Base-by-base conservation (phyloP, 2,329 filamentous ascomycete genomes). In the Sporothrix euskadiensis region DNA sequence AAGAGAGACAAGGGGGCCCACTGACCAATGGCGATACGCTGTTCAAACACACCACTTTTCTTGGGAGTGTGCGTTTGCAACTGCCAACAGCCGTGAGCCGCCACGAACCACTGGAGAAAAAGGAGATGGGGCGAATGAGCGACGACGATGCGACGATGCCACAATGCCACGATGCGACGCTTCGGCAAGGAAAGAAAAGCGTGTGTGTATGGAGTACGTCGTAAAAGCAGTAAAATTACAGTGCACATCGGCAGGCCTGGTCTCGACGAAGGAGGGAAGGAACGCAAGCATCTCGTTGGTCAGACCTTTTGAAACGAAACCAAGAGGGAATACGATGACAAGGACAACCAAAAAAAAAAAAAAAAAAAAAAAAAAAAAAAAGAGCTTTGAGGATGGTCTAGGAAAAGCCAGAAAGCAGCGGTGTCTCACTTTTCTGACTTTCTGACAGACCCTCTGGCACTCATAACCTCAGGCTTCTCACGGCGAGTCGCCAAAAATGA, bases 11-110 rank as follows among this genome's bases (percentile, higher is more conserved):
- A 39, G 26, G n/a, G 5, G 19, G 19, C 39, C 68, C 71, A 69
- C 74, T n/a, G 26, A 41, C 73, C 73, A 74, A 75, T 75, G 69
- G 74, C 69, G 71, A 75, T 72, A 73, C 69, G 74, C 74, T 54
- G 71, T 65, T 63, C 74, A 73, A 70, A 73, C 71, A 75, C 71
- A 72, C 73, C 57, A 72, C 26, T 14, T 35, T 16, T 7, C 3
- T 19, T 5, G 16, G 44, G 12, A 14, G 44, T 19, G 4, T 49
- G 61, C 4, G 35, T 16, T 22, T 19, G 32, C 9, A 47, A 47
- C 41, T 22, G 32, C 39, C 19, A 47, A 47, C 41, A 41, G 32
- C 39, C 19, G 22, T 22, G 39, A 5, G 7, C 22, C n/a, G 39
- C 39, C 54, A 65, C 22, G 63, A 69, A 69, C 66, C 47, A 69